These are phyloP conservation scores for Geranium incanum DNA, from an alignment of 441 rosid genomes.

Conservation along the genomic window DNA sequence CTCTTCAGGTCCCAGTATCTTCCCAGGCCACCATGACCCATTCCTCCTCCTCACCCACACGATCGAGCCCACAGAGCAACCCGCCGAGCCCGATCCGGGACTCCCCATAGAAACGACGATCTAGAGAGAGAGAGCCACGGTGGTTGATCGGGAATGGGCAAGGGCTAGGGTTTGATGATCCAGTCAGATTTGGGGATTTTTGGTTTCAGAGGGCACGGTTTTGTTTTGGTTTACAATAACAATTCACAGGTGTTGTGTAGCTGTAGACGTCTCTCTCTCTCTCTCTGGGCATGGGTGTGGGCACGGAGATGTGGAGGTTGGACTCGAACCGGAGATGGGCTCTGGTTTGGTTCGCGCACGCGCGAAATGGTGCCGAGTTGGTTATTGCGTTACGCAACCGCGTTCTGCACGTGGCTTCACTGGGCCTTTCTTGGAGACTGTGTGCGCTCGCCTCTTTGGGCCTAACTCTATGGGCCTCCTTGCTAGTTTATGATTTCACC, in stretches of 20 bases:
- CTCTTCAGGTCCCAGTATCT: slow-evolving; percentile 73
- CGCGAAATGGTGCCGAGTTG: neutral
- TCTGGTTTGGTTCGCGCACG: neutral
- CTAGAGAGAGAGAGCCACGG: slow-evolving; percentile 24
- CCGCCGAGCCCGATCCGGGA: slow-evolving; percentile 43
- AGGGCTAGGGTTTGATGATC: slow-evolving; percentile 27
- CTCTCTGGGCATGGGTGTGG: neutral
- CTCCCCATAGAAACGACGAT: slow-evolving; percentile 46
- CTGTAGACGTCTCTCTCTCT: neutral
- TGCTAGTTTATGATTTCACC: too few species aligned
- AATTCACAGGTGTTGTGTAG: too few species aligned
- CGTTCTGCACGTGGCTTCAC: neutral
- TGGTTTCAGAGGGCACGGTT: slow-evolving; percentile 21
- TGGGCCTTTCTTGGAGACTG: too few species aligned
- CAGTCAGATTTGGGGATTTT: slow-evolving; percentile 51
- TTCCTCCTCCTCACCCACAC: slow-evolving; percentile 97
- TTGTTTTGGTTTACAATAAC: neutral
- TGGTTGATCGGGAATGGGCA: slow-evolving; percentile 25
- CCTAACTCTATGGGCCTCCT: too few species aligned
- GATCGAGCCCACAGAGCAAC: slow-evolving; percentile 60
- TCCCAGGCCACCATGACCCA: slow-evolving; percentile 99
- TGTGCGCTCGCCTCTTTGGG: too few species aligned
- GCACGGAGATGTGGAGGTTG: neutral
- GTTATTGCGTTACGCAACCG: neutral
- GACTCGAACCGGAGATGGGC: neutral